Evolutionary conservation across 148 eudicot species (phyloP).

Genomic region (Vaccinium vitisidaea): DNA sequence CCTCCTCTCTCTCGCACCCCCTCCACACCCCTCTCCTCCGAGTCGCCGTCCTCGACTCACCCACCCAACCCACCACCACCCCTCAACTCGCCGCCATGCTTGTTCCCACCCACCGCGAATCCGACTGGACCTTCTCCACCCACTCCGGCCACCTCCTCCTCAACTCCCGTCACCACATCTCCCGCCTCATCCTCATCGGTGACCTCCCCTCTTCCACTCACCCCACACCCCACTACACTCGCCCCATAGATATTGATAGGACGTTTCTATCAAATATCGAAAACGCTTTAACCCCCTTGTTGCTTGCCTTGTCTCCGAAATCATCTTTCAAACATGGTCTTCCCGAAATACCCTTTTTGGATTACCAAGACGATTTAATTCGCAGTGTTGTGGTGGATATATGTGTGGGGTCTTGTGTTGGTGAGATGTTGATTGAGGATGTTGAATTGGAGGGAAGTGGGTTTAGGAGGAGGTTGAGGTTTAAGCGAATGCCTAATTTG

Average conservation of each 20-base stretch:
- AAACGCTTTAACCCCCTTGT: constrained; percentile 34
- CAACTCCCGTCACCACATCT: constrained; percentile 31
- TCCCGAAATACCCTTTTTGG: constrained; percentile 49
- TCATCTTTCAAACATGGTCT: constrained; percentile 23
- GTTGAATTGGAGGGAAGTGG: constrained; percentile 59
- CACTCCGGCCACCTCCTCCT: constrained; percentile 73
- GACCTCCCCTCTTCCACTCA: constrained; percentile 23
- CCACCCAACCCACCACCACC: constrained; percentile 27
- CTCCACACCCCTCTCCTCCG: constrained; percentile 46
- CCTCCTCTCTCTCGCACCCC: constrained; percentile 1
- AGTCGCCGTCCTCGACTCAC: constrained; percentile 80
- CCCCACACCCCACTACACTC: constrained; percentile 26
- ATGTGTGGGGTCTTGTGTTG: constrained; percentile 52
- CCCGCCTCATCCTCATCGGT: constrained; percentile 74
- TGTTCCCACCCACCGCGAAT: constrained; percentile 67
- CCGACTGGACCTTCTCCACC: constrained; percentile 84
- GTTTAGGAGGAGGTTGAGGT: constrained; percentile 85
- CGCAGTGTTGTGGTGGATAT: constrained; percentile 46
- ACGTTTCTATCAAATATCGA: constrained; percentile 19
- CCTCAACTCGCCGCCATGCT: constrained; percentile 58
- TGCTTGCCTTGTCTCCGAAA: constrained; percentile 57
- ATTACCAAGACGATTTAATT: constrained; percentile 64
- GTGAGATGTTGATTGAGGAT: constrained; percentile 79
- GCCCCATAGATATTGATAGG: constrained; percentile 15
- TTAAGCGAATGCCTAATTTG: constrained; percentile 87